Conservation (phyloP, 2,329 filamentous ascomycete genomes). For the Paramyrothecium sp. region DNA sequence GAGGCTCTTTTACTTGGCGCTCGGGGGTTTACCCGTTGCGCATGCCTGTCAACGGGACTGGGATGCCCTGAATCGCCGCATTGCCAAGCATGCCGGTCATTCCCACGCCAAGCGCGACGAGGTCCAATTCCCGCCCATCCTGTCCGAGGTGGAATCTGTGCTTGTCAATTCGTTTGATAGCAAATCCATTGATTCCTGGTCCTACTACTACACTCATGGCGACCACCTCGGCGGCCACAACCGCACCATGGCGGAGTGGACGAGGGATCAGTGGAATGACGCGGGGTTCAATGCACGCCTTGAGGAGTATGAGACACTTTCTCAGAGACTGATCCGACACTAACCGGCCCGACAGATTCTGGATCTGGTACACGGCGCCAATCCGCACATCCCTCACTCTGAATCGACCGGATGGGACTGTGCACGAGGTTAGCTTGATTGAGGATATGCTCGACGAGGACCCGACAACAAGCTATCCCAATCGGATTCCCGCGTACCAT, state of each 20-base stretch:
- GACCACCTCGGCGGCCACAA: slow-evolving; percentile 15
- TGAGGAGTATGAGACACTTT: slow-evolving; percentile 9
- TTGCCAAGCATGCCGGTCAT: neutral
- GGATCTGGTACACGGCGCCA: slow-evolving; percentile 15
- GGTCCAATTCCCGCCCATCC: neutral
- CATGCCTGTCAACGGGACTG: slow-evolving; percentile 1
- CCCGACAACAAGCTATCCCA: neutral
- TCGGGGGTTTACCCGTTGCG: neutral
- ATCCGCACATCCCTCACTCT: slow-evolving; percentile 14
- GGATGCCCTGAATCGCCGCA: slow-evolving; percentile 1
- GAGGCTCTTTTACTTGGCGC: neutral
- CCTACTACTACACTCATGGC: slow-evolving; percentile 15
- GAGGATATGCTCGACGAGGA: slow-evolving; percentile 4
- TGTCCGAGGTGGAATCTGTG: slow-evolving; percentile 7
- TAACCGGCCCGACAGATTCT: slow-evolving; percentile 1
- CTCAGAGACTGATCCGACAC: neutral
- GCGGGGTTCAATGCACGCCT: slow-evolving; percentile 15
- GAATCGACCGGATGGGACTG: slow-evolving; percentile 9
- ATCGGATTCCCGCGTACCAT: slow-evolving; percentile 2
- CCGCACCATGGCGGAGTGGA: slow-evolving; percentile 15
- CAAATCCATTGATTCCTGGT: slow-evolving; percentile 13
- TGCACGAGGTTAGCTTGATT: slow-evolving; percentile 11
- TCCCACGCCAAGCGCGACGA: neutral
- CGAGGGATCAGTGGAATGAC: slow-evolving; percentile 15
- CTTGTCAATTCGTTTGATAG: slow-evolving; percentile 15